A percentile compares a stretch with the other conserved stretches of the same genome.
Conservation (phyloP, 2,329 filamentous ascomycete species). For the Alternaria dauci region DNA sequence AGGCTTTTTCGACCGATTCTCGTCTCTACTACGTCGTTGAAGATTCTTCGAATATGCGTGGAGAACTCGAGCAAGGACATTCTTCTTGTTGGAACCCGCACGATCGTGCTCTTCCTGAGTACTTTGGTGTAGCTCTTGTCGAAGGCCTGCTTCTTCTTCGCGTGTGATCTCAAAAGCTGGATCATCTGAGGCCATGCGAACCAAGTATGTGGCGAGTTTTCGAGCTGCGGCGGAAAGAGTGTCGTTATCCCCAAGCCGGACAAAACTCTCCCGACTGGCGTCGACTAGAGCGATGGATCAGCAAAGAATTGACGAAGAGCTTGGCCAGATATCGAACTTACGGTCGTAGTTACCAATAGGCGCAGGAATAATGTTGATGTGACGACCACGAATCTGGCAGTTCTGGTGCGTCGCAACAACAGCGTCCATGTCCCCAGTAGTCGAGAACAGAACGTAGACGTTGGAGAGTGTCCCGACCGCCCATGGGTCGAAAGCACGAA, state of each 20-base stretch:
- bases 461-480: not conserved
- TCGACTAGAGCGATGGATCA: not conserved
- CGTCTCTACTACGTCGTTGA: not conserved
- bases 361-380: not conserved
- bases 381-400: not conserved
- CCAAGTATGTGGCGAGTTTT: too few relatives aligned
- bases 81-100: not conserved
- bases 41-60: not conserved
- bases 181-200: not conserved
- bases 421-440: not conserved
- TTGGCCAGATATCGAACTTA: not conserved
- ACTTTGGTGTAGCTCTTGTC: too few relatives aligned
- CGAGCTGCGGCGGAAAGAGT: not conserved
- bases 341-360: not conserved
- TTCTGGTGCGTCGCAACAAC: not conserved
- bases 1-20: not conserved
- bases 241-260: not conserved
- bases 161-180: not conserved
- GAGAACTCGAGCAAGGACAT: not conserved
- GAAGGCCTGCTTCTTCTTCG: not conserved
- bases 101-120: not conserved
- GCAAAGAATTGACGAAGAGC: not conserved
- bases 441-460: not conserved
- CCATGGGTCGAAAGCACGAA: not conserved
- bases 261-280: not conserved